Evolutionary conservation across 176 grass and related monocot species (phyloP), one percentile per base, ranked within the genome.

Genomic region (bread wheat (Triticum aestivum)): DNA sequence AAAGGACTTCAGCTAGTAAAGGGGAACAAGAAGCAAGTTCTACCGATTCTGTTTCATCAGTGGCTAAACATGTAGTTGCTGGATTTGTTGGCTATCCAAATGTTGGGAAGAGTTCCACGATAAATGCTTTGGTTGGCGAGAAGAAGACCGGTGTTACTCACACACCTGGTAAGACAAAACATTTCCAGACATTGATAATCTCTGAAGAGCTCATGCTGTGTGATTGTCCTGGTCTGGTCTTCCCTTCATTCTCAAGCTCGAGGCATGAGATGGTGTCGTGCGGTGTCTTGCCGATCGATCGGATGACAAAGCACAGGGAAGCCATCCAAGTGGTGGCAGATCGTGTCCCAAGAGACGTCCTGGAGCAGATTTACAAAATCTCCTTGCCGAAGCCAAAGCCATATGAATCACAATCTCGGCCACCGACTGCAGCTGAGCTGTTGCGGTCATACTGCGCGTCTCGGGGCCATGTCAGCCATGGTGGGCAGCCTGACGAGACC

Each of bases 1-100:
- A 87, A 33, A 85, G 56, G 44, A 52, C 51, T n/a, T 73, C 74
- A 73, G 61, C 38, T 44, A 17, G 45, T 26, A 85, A 70, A 79
- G 79, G 86, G 45, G 73, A 83, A 12, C 65, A 37, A 2, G 64
- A 65, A 81, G 44, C 17, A 38, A 86, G 77, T 88, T 86, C 83
- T 74, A 89, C 87, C 64, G 80, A 85, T 83, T 83, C 88, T 59
- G 56, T 80, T 89, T 75, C 85, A 30, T 73, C 89, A 24, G 49
- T 72, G 39, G 85, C 85, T 62, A 95, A 85, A 66, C 96, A 94
- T 84, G 91, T 98, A 20, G 89, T 93, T 82, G 93, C 94, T 73
- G 96, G 96, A 21, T 98, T 98, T 89, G 91, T 98, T 92, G 96
- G 96, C 79, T 98, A 98, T 80, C 96, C 96, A 14, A 98, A 98